Base-by-base conservation (phyloP, 78 protist species). In the Dictyostelium firmibasis region DNA sequence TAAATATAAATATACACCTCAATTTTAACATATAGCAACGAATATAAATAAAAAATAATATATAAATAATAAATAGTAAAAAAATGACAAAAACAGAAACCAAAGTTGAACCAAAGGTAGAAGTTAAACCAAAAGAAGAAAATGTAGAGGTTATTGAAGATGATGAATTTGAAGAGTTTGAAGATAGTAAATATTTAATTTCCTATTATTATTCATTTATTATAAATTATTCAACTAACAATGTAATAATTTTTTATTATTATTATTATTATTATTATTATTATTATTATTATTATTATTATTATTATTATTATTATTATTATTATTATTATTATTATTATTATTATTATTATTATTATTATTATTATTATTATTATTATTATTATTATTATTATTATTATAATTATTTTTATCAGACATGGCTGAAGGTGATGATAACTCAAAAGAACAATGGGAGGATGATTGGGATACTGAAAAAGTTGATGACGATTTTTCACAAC, bases 161-260 rank as follows among this genome's bases (percentile, higher is more conserved):
- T 83, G 96, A 93, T 78, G 96, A 93, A 60, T 93, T 93, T 77
- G 96, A 93, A 77, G 96, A 93, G 41, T 93, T 93, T 85, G 96
- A 93, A 83, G 96, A 93, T 43, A 64, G 96, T 93, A 83, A 60
- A 82, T 82, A 16, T 85, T 35, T 11, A 57, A 1, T 57, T 50
- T 20, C 6, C 4, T 57, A 5, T 57, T 57, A 14, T 57, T 8
- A 41, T n/a, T 38, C 11, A 9, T 4, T 82, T 20, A n/a, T n/a
- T n/a, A n/a, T n/a, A 8, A 11, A 53, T 25, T 10, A 57, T 13
- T 9, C 4, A 20, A 57, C 67, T 57, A 57, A 57, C 67, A 50
- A 50, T 16, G 16, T 57, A 7, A 41, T 27, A 1, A 69, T 27
- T 23, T 1, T 6, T 69, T 23, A 4, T 23, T 20, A 18, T 8